Evolutionary conservation across 352 stramenopile species (phyloP).

Genomic region (Globisporangium cystogenes): DNA sequence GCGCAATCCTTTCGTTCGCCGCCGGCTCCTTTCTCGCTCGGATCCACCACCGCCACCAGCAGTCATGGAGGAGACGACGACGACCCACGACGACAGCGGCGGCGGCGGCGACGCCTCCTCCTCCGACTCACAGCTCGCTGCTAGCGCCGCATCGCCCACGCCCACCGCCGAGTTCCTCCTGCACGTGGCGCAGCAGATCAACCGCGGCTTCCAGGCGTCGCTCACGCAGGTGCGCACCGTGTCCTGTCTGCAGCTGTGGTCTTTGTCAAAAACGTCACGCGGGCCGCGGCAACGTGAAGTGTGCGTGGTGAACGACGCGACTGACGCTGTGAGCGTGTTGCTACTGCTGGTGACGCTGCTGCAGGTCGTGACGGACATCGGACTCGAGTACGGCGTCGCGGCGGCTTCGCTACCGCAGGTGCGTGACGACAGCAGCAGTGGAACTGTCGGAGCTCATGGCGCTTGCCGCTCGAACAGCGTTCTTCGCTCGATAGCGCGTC

Average conservation of each 20-base stretch:
- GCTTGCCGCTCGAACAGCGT: not conserved
- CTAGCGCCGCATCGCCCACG: not conserved
- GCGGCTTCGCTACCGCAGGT: slow-evolving; percentile 11
- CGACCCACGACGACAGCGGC: not conserved
- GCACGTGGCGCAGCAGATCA: slow-evolving; percentile 19
- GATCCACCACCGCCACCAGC: not conserved
- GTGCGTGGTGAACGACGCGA: not conserved
- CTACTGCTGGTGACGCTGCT: not conserved
- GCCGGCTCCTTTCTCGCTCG: not conserved
- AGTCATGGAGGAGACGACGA: slow-evolving; percentile 1
- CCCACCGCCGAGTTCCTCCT: slow-evolving; percentile 16
- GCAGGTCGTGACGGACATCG: slow-evolving; percentile 18
- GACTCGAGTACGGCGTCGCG: slow-evolving; percentile 15
- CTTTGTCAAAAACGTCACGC: not conserved
- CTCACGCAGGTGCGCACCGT: slow-evolving; percentile 14
- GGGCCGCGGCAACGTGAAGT: not conserved
- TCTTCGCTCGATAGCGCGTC: not conserved
- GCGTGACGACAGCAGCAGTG: not conserved
- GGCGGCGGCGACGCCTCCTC: not conserved
- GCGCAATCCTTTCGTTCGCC: too few relatives aligned
- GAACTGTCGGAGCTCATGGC: not conserved
- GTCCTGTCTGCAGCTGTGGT: slow-evolving; percentile 12
- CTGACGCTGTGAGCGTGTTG: not conserved
- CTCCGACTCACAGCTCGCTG: not conserved
- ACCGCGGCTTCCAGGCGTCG: slow-evolving; percentile 17